phyloP scores from a whole-genome alignment of 2,329 filamentous ascomycete species.

The Aspergillus nomiae region DNA sequence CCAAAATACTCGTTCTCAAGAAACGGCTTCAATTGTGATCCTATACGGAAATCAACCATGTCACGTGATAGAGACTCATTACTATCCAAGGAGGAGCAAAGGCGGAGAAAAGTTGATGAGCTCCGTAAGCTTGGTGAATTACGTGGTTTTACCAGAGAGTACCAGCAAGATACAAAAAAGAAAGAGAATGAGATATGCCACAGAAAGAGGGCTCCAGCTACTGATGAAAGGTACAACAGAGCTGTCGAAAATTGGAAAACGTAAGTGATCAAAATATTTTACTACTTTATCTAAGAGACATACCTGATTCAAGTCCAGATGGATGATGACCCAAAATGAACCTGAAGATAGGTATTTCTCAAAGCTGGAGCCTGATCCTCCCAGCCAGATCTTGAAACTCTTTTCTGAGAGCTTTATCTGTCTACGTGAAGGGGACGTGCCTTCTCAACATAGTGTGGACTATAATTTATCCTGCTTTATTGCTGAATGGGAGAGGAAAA shows the following conservation, averaged over 20 bases:
- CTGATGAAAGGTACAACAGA: no score
- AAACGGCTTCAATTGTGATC: background rate
- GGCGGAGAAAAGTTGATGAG: no score
- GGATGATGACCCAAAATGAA: conserved; percentile 6
- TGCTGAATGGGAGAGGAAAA: conserved; percentile 2
- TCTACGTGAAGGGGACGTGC: background rate
- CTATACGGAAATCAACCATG: background rate
- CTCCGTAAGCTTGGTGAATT: no score
- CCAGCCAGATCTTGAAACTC: no score
- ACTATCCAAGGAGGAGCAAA: no score
- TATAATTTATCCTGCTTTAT: conserved; percentile 11
- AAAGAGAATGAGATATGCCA: no score
- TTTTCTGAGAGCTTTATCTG: background rate
- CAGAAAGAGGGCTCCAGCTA: no score
- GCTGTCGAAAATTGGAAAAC: background rate
- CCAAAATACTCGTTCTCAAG: background rate
- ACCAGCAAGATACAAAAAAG: no score
- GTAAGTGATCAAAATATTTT: background rate
- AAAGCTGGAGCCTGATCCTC: no score
- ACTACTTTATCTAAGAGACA: background rate
- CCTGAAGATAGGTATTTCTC: no score
- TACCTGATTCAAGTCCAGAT: conserved; percentile 4
- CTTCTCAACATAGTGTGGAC: background rate
- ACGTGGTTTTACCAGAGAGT: no score
- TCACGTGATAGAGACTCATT: no score